Evolutionary conservation across 208 protist genomes (phyloP).

Genomic region (Leishmania major): DNA sequence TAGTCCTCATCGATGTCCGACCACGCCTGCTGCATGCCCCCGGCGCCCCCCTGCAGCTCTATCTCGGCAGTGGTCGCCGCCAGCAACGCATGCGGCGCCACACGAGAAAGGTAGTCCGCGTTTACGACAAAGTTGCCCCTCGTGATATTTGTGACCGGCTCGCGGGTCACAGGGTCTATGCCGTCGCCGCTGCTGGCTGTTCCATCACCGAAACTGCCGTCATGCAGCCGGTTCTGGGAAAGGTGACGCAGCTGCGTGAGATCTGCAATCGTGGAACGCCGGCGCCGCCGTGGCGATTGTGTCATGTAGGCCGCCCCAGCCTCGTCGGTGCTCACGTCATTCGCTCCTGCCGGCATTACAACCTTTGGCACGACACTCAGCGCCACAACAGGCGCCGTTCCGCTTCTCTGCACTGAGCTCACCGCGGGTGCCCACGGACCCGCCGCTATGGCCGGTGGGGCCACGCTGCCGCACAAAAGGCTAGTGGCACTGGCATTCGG

Average conservation of each 20-base stretch:
- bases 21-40: constrained; percentile 20
- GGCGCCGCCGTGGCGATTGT: constrained; percentile 1
- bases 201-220: neutral
- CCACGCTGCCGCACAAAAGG: neutral
- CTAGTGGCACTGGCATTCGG: constrained; percentile 10
- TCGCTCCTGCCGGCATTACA: neutral
- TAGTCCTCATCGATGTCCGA: constrained; percentile 77
- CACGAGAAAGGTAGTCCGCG: constrained; percentile 42
- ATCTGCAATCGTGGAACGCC: constrained; percentile 34
- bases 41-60: neutral
- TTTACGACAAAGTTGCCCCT: constrained; percentile 65
- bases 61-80: neutral
- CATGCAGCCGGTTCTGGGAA: neutral
- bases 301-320: neutral
- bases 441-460: neutral
- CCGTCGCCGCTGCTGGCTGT: neutral
- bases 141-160: constrained; percentile 49
- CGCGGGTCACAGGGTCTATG: constrained; percentile 7
- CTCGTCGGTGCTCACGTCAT: neutral
- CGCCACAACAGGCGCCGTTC: neutral
- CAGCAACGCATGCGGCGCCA: constrained; percentile 7
- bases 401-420: neutral
- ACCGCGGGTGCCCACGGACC: constrained; percentile 5
- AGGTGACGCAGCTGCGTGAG: constrained; percentile 30
- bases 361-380: constrained; percentile 26